These are phyloP conservation scores for Calonectria hawksworthii DNA, from an alignment of 2,329 filamentous ascomycete genomes.

Conservation along the genomic window DNA sequence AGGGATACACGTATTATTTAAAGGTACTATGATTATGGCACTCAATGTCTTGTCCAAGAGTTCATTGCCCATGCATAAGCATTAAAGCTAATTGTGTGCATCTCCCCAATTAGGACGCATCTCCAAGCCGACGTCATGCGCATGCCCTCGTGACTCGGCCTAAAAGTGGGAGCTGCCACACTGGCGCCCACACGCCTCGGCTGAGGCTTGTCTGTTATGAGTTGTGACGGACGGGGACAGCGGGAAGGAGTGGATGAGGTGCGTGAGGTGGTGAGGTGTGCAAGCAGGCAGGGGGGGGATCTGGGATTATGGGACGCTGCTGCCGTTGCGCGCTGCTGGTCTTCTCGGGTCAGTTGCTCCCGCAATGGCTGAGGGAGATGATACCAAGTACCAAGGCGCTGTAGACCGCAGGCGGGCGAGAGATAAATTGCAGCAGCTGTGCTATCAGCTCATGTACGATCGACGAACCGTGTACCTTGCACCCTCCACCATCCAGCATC, in stretches of 20 bases:
- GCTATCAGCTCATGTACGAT: neutral
- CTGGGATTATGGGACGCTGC: neutral
- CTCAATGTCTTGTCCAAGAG: neutral
- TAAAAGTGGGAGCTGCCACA: slow-evolving; percentile 24
- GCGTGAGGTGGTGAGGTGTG: neutral
- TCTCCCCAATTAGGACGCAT: slow-evolving; percentile 4
- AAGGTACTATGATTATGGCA: neutral
- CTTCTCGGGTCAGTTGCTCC: neutral
- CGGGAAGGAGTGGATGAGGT: neutral
- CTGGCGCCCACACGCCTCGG: slow-evolving; percentile 13
- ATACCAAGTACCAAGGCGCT: neutral
- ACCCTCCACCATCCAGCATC: neutral
- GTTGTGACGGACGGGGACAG: neutral
- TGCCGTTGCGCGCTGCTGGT: neutral
- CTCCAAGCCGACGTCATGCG: slow-evolving; percentile 1
- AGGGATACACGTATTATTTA: neutral
- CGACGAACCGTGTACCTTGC: neutral
- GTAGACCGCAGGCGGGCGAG: neutral
- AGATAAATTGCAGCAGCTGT: neutral
- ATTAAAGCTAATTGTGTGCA: slow-evolving; percentile 15
- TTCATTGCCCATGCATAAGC: slow-evolving; percentile 2
- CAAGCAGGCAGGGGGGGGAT: neutral
- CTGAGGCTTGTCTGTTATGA: slow-evolving; percentile 4
- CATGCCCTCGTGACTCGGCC: slow-evolving; percentile 14
- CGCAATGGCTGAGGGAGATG: neutral